Evolutionary conservation across 2,329 filamentous ascomycete genomes (phyloP).

Genomic region (Harringtonia lauricola): DNA sequence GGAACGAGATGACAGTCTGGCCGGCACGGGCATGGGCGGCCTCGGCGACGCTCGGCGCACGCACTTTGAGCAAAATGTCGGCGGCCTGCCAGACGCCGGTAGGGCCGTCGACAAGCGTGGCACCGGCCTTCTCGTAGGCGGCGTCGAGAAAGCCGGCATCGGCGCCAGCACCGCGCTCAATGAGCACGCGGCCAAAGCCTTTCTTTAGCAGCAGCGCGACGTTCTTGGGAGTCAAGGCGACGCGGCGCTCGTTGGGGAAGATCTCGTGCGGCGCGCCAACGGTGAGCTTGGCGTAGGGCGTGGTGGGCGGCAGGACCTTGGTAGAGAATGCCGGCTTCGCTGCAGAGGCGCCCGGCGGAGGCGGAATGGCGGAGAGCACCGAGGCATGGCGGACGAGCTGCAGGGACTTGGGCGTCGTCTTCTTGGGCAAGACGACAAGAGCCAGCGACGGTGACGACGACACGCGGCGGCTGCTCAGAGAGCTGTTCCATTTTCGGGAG

Average conservation of each 20-base stretch:
- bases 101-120: slow-evolving; percentile 56
- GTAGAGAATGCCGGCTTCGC: slow-evolving; percentile 31
- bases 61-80: slow-evolving; percentile 77
- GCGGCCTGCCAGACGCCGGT: slow-evolving; percentile 61
- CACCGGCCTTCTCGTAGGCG: slow-evolving; percentile 68
- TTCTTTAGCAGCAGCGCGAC: slow-evolving; percentile 75
- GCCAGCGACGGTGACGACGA: slow-evolving; percentile 11
- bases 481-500: slow-evolving; percentile 25
- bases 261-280: slow-evolving; percentile 73
- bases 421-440: slow-evolving; percentile 12
- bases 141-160: slow-evolving; percentile 68
- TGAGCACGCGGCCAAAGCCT: slow-evolving; percentile 64
- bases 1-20: slow-evolving; percentile 68
- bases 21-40: slow-evolving; percentile 55
- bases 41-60: slow-evolving; percentile 61
- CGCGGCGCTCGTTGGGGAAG: slow-evolving; percentile 68
- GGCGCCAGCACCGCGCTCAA: slow-evolving; percentile 71
- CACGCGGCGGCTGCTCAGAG: slow-evolving; percentile 17
- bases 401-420: slow-evolving; percentile 19
- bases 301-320: slow-evolving; percentile 29
- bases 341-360: slow-evolving; percentile 9
- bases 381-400: slow-evolving; percentile 29
- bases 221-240: slow-evolving; percentile 77
- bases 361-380: slow-evolving; percentile 17
- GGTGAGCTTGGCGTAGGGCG: slow-evolving; percentile 60